A percentile compares a stretch with the other conserved stretches of the same genome.
phyloP scores from a whole-genome alignment of 768 basidiomycete genomes.

The Rhodotorula graminis region DNA sequence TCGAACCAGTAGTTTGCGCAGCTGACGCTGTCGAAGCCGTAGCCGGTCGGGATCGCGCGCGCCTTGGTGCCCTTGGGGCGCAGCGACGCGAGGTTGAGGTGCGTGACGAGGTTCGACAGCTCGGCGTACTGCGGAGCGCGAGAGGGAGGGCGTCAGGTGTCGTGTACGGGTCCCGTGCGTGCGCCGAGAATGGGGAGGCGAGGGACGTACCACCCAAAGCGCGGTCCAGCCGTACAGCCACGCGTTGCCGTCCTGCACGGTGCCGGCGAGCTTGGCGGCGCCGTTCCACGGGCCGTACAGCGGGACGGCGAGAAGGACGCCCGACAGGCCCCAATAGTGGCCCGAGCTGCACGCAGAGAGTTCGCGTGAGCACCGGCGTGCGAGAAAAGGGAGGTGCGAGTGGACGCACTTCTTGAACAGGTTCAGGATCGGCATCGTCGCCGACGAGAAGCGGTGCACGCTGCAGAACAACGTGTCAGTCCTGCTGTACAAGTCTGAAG shows the following conservation, averaged over 20 bases:
- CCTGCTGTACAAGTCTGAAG: too few relatives aligned
- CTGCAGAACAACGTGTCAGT: slow-evolving; percentile 47
- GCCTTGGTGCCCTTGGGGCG: slow-evolving; percentile 68
- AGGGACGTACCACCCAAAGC: slow-evolving; percentile 65
- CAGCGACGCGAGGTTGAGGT: slow-evolving; percentile 73
- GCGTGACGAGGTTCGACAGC: slow-evolving; percentile 75
- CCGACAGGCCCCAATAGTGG: slow-evolving; percentile 81
- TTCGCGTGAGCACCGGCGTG: background rate
- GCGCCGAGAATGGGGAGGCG: background rate
- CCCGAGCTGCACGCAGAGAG: slow-evolving; percentile 57
- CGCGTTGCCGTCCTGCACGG: slow-evolving; percentile 56
- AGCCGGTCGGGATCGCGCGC: slow-evolving; percentile 85
- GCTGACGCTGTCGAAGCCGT: slow-evolving; percentile 79
- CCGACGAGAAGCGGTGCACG: slow-evolving; percentile 91
- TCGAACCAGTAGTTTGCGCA: slow-evolving; percentile 97
- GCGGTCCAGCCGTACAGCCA: slow-evolving; percentile 65
- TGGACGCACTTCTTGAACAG: slow-evolving; percentile 78
- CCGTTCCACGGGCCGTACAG: slow-evolving; percentile 78
- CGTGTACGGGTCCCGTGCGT: too few relatives aligned
- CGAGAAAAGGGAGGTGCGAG: background rate
- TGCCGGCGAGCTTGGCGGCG: slow-evolving; percentile 60
- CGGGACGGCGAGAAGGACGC: slow-evolving; percentile 70
- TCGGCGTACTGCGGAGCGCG: slow-evolving; percentile 62
- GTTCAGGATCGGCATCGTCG: slow-evolving; percentile 80
- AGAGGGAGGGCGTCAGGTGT: too few relatives aligned